phyloP scores from a whole-genome alignment of 805 yeast genomes.

The Wickerhamomyces bisporus region DNA sequence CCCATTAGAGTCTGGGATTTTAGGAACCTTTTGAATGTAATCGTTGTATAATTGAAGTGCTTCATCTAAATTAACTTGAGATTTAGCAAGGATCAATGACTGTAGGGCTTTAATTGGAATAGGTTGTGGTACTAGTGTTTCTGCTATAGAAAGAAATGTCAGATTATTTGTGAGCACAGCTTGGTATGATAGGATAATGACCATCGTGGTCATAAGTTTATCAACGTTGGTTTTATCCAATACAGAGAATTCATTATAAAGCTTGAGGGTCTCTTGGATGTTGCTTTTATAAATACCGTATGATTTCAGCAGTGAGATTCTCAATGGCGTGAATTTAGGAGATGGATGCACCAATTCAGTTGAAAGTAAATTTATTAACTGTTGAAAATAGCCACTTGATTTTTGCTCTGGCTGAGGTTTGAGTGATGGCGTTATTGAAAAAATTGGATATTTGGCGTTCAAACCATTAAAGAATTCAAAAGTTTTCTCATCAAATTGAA shows the following conservation, averaged over 20 bases:
- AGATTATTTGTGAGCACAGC: constrained; percentile 30
- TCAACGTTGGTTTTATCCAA: constrained; percentile 36
- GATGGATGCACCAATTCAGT: constrained; percentile 5
- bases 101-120: constrained; percentile 29
- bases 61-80: constrained; percentile 33
- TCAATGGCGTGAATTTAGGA: constrained; percentile 3
- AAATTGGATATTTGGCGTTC: neutral
- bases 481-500: neutral
- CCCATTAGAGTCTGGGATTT: constrained; percentile 24
- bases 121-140: constrained; percentile 27
- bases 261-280: constrained; percentile 9
- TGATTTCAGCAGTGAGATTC: constrained; percentile 8
- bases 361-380: neutral
- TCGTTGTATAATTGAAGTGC: constrained; percentile 42
- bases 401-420: neutral
- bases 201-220: constrained; percentile 35
- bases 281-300: constrained; percentile 11
- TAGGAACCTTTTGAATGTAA: constrained; percentile 35
- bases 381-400: too few relatives aligned
- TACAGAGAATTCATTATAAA: constrained; percentile 31
- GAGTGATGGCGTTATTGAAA: neutral
- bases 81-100: constrained; percentile 36
- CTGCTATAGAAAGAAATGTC: constrained; percentile 32
- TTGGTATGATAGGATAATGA: constrained; percentile 36
- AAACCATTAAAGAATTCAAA: neutral